These are phyloP conservation scores for Talaromyces proteolyticus DNA, from an alignment of 495 filamentous ascomycete genomes.

Conservation along the genomic window DNA sequence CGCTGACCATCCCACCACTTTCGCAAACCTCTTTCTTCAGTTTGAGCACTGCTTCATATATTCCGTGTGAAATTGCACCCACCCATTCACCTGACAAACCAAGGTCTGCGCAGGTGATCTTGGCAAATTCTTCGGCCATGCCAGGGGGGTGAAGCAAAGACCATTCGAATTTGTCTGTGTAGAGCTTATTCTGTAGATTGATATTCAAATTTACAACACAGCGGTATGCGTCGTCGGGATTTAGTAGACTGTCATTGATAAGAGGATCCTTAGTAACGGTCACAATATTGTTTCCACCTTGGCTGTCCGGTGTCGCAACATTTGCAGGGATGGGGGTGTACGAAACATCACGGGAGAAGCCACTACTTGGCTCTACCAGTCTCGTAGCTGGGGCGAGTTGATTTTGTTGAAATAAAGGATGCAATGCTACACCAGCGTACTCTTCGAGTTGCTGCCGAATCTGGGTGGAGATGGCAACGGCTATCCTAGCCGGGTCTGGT, in stretches of 20 bases:
- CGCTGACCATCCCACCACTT: constrained; percentile 70
- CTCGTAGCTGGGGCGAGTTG: constrained; percentile 36
- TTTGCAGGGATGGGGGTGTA: constrained; percentile 43
- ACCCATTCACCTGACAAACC: constrained; percentile 91
- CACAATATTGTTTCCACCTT: constrained; percentile 22
- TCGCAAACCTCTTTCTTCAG: constrained; percentile 96
- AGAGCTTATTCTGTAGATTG: constrained; percentile 85
- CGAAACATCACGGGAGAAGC: constrained; percentile 42
- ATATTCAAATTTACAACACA: constrained; percentile 89
- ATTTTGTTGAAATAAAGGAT: constrained; percentile 74
- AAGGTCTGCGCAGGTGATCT: constrained; percentile 84
- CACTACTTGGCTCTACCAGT: constrained; percentile 18
- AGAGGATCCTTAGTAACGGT: constrained; percentile 35
- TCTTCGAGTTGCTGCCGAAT: constrained; percentile 95
- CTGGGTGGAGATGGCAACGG: constrained; percentile 79
- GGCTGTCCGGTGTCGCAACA: constrained; percentile 42
- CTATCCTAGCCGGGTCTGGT: constrained; percentile 60
- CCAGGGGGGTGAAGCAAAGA: constrained; percentile 88
- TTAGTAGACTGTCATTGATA: constrained; percentile 52
- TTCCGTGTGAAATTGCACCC: constrained; percentile 87
- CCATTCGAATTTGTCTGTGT: constrained; percentile 98
- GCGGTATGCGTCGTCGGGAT: constrained; percentile 87
- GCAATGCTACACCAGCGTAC: constrained; percentile 89
- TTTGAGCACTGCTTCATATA: constrained; percentile 90
- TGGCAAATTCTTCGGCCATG: constrained; percentile 87